These are phyloP conservation scores for Pseudohalonectria lignicola DNA, from an alignment of 2,329 filamentous ascomycete genomes.

Conservation along the genomic window DNA sequence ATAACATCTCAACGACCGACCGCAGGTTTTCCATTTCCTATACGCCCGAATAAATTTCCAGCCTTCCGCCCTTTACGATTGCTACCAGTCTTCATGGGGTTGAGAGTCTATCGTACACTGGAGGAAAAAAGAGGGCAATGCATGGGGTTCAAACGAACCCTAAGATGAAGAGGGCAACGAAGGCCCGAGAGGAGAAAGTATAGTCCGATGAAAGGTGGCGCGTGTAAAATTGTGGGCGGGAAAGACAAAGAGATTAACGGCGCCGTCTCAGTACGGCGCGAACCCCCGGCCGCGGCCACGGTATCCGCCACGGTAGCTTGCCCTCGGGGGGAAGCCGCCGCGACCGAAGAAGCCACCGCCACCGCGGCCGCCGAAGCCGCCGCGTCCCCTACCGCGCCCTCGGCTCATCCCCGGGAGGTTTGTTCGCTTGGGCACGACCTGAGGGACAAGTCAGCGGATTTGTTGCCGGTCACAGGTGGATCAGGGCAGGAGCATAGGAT, in stretches of 20 bases:
- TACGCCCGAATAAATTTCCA: too few relatives aligned
- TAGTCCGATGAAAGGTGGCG: background rate
- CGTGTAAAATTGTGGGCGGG: background rate
- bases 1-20: too few relatives aligned
- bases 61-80: too few relatives aligned
- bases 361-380: constrained; percentile 25
- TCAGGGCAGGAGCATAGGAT: background rate
- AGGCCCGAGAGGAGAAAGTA: background rate
- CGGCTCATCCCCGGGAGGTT: constrained; percentile 92
- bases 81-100: too few relatives aligned
- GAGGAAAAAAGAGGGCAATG: too few relatives aligned
- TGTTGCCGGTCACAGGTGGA: background rate
- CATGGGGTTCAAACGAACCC: too few relatives aligned
- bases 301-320: constrained; percentile 50
- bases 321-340: constrained; percentile 41
- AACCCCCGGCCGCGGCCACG: constrained; percentile 55
- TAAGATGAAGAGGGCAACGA: too few relatives aligned
- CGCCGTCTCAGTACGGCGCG: constrained; percentile 42
- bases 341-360: constrained; percentile 39
- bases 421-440: constrained; percentile 81
- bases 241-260: background rate
- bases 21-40: too few relatives aligned
- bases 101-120: background rate
- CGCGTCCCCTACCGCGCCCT: constrained; percentile 50
- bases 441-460: background rate